Evolutionary conservation across 2,329 filamentous ascomycete species (phyloP).

Genomic region (Epichloe typhina): DNA sequence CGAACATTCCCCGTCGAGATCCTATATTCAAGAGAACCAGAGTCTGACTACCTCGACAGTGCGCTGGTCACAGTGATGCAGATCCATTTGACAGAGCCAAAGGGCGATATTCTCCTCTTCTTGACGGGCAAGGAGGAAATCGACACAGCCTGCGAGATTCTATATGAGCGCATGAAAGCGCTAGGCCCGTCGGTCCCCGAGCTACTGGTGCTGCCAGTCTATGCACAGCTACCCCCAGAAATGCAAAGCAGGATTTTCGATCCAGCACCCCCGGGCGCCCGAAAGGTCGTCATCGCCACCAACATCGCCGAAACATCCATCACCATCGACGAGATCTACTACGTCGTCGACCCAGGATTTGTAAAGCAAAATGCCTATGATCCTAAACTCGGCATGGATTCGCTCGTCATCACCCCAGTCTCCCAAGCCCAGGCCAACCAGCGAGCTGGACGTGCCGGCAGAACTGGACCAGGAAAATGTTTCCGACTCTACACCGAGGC

Average conservation of each 20-base stretch:
- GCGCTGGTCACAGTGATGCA: conserved; percentile 97
- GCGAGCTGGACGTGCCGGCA: conserved; percentile 78
- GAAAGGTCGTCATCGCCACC: conserved; percentile 94
- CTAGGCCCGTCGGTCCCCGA: conserved; percentile 84
- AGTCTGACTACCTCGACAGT: conserved; percentile 88
- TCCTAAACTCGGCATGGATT: conserved; percentile 95
- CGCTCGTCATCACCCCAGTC: conserved; percentile 87
- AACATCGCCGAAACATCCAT: conserved; percentile 98
- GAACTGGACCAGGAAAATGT: conserved; percentile 91
- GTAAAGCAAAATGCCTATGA: conserved; percentile 98
- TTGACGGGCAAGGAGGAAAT: conserved; percentile 97
- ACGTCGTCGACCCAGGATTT: conserved; percentile 92
- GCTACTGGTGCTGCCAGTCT: conserved; percentile 87
- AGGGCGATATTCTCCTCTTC: conserved; percentile 92
- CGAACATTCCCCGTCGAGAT: conserved; percentile 92
- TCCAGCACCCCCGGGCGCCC: conserved; percentile 69
- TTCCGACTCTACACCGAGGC: conserved; percentile 93
- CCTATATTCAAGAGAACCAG: conserved; percentile 87
- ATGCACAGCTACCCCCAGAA: conserved; percentile 83
- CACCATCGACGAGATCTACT: conserved; percentile 95
- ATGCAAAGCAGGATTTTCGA: conserved; percentile 94
- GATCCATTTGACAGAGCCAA: conserved; percentile 84
- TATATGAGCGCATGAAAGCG: conserved; percentile 93
- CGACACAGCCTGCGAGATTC: conserved; percentile 82
- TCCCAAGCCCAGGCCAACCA: conserved; percentile 96